Conservation (phyloP, 2,329 filamentous ascomycete genomes). For the Westerdykella ornata region DNA sequence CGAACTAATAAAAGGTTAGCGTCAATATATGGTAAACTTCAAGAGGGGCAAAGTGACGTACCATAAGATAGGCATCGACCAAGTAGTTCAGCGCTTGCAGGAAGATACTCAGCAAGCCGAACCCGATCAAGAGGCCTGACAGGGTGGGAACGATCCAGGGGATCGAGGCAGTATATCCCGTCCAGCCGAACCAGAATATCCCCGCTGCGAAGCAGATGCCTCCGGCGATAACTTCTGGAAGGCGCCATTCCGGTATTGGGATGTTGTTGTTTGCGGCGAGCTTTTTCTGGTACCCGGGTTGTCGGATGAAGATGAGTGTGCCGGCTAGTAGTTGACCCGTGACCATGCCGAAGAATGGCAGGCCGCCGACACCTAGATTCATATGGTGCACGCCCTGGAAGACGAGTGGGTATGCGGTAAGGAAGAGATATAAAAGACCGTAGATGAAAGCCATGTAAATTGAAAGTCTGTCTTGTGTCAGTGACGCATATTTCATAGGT, state of each 20-base stretch:
- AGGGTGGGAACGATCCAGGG: slow-evolving; percentile 40
- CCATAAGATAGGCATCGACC: slow-evolving; percentile 54
- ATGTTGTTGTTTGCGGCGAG: slow-evolving; percentile 45
- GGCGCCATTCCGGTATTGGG: slow-evolving; percentile 52
- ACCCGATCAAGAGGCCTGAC: slow-evolving; percentile 49
- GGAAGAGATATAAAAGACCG: slow-evolving; percentile 73
- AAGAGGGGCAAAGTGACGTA: slow-evolving; percentile 7
- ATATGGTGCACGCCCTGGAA: slow-evolving; percentile 68
- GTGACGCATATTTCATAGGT: background rate
- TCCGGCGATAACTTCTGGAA: slow-evolving; percentile 50
- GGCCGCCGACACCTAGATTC: slow-evolving; percentile 61
- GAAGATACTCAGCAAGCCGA: slow-evolving; percentile 53
- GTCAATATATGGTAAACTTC: background rate
- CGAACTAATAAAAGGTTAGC: slow-evolving; percentile 31
- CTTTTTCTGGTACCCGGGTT: slow-evolving; percentile 58
- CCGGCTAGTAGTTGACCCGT: slow-evolving; percentile 64
- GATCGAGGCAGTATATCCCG: slow-evolving; percentile 40
- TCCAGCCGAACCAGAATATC: slow-evolving; percentile 39
- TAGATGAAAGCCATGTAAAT: slow-evolving; percentile 45
- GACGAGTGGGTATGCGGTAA: slow-evolving; percentile 77
- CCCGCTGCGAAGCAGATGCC: slow-evolving; percentile 41
- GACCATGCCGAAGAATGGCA: slow-evolving; percentile 84
- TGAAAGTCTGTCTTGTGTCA: slow-evolving; percentile 37
- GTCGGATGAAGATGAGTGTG: slow-evolving; percentile 53
- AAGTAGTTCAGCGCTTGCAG: slow-evolving; percentile 54